phyloP scores from a whole-genome alignment of 2,329 filamentous ascomycete genomes.

The Neofusicoccum parvum region DNA sequence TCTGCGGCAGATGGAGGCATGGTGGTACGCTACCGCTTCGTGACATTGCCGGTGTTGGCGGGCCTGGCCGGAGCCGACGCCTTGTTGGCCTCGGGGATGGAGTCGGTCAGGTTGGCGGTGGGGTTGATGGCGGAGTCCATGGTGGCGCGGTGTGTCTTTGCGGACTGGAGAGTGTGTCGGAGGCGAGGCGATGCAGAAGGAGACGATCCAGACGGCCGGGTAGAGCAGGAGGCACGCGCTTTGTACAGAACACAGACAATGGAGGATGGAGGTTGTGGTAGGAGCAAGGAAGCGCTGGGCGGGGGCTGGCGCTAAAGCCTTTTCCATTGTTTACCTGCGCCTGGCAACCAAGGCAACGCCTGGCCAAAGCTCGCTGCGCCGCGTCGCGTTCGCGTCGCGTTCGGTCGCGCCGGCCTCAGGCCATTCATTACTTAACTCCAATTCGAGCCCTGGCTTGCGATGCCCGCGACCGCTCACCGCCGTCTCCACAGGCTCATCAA shows the following conservation, averaged over 20 bases:
- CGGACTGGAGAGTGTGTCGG: neutral
- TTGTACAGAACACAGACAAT: slow-evolving; percentile 5
- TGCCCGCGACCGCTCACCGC: neutral
- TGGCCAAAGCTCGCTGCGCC: neutral
- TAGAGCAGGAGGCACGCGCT: neutral
- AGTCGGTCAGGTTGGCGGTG: slow-evolving; percentile 28
- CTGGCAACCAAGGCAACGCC: slow-evolving; percentile 9
- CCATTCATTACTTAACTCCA: neutral
- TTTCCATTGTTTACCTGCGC: slow-evolving; percentile 11
- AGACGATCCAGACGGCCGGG: neutral
- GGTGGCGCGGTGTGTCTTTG: neutral
- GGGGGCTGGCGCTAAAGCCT: slow-evolving; percentile 7
- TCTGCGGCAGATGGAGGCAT: neutral
- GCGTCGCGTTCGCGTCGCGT: slow-evolving; percentile 6
- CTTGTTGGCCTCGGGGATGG: slow-evolving; percentile 31
- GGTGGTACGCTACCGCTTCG: slow-evolving; percentile 46
- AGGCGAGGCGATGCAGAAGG: slow-evolving; percentile 1
- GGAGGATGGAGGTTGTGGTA: slow-evolving; percentile 8
- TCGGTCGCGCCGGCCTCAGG: neutral
- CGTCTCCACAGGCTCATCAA: neutral
- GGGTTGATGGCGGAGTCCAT: slow-evolving; percentile 21
- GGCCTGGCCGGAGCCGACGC: slow-evolving; percentile 28
- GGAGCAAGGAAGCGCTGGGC: slow-evolving; percentile 3
- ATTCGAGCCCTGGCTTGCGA: neutral
- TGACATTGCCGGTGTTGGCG: slow-evolving; percentile 47